Evolutionary conservation across 1,284 basidiomycete genomes (phyloP), one percentile per base, ranked within the genome.

Genomic region (Cryptococcus sp.): DNA sequence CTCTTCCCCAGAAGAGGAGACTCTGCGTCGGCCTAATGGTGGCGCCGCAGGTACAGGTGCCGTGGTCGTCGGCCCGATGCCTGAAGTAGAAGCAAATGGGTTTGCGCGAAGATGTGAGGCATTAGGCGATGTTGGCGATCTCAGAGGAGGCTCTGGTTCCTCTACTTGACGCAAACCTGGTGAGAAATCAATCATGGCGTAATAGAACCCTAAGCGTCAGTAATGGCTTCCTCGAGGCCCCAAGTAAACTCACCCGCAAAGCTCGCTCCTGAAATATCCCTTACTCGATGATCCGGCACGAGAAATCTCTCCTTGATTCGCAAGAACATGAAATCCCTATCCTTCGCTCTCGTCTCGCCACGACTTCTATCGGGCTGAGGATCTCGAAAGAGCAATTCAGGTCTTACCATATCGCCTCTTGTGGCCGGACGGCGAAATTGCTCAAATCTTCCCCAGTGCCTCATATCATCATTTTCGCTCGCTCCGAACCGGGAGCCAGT

Each of bases 301-400:
- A 98, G 78, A 74, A 97, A 97, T 64, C 86, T 82, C 76, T 98
- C 93, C 76, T 98, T 98, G 88, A 92, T 96, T 54, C 93, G 81
- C 87, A 98, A 91, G 71, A 97, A 98, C 25, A 80, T 69, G 53
- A 77, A 80, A 47, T 74, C 73, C 46, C 74, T 63, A 56, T 77
- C 74, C 45, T 65, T 59, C 44, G 56, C 55, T 31, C 48, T 56
- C 7, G 47, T 60, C 51, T 63, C 62, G 7, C 42, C 47, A 34
- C 54, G 49, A 16, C 46, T 62, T 46, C 59, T 39, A 54, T 67
- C 69, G 1, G 66, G 64, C 25, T 63, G 34, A 0, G 68, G 67
- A 58, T 76, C 86, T 54, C 83, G 79, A 66, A 91, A 84, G 23
- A 86, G 86, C 71, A 88, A 68, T 56, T 85, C 81, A 0, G 88